A percentile compares a stretch with the other conserved stretches of the same genome.
Evolutionary conservation across 2,329 filamentous ascomycete genomes (phyloP).

Genomic region (Trichoderma polysporum): DNA sequence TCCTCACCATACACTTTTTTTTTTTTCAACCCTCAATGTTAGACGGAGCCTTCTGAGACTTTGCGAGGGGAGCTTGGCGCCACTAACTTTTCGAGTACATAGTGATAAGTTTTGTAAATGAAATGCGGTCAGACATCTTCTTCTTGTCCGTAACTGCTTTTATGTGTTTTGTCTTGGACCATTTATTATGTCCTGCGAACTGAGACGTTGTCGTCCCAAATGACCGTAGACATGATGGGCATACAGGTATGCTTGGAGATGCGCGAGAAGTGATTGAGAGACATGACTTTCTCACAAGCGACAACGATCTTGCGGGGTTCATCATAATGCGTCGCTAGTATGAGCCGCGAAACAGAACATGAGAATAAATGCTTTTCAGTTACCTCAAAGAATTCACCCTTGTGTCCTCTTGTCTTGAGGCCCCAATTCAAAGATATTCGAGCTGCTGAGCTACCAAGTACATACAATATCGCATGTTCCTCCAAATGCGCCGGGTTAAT

Average conservation of each 20-base stretch:
- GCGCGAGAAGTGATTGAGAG: background rate
- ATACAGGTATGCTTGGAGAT: conserved; percentile 33
- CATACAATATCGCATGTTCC: conserved; percentile 6
- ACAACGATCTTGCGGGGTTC: conserved; percentile 2
- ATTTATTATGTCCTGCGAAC: conserved; percentile 79
- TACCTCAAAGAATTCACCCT: background rate
- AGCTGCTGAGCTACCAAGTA: background rate
- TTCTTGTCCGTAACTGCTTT: conserved; percentile 83
- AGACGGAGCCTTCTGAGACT: background rate
- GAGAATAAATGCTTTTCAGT: background rate
- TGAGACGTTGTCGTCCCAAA: conserved; percentile 47
- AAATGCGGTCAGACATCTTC: conserved; percentile 69
- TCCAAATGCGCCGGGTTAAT: conserved; percentile 33
- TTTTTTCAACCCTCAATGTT: too few species aligned
- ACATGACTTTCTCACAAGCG: background rate
- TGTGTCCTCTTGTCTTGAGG: background rate
- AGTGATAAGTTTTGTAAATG: conserved; percentile 70
- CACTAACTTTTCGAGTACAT: conserved; percentile 69
- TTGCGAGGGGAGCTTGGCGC: background rate
- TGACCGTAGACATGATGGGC: conserved; percentile 48
- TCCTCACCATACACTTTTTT: conserved; percentile 70
- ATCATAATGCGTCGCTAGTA: background rate
- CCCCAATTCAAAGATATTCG: background rate
- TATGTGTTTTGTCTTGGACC: conserved; percentile 95
- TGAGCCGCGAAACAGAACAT: background rate